Evolutionary conservation across 2,329 filamentous ascomycete species (phyloP), one percentile per base, ranked within the genome.

Genomic region (Dothiorella sarmentorum): DNA sequence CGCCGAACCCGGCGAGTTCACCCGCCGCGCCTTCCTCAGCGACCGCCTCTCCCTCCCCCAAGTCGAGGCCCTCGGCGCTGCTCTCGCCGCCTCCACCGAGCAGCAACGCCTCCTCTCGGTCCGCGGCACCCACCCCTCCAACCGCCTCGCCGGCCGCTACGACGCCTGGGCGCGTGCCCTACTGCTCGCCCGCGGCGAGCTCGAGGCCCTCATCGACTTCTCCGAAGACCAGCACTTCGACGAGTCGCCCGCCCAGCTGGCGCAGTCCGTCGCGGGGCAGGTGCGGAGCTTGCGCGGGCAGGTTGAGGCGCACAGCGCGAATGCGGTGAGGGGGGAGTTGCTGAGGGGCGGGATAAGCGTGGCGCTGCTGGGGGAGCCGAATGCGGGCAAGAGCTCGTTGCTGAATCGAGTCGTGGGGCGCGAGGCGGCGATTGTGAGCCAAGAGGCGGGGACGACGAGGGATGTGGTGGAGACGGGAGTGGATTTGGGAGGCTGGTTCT

Each of bases 191-290:
- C 85, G 94, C 2, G 94, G 91, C 9, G 92, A 97, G 75, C 81
- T 99, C 37, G 94, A 99, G 74, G 94, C 94, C 0, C 76, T 99
- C 64, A 97, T 99, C 62, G 94, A 99, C 73, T 99, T 99, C 71
- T 89, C 90, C 1, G 94, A 99, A 71, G 94, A 97, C 68, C 93
- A 99, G 74, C 90, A 97, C 75, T 96, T 99, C 68, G 92, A 97
- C 65, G 91, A 96, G 73, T 87, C 90, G 2, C 89, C 91, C 0
- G 76, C 80, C 0, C 82, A 89, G 58, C 79, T 97, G 20, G 80
- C 95, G 43, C 71, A 69, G 0, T 90, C 86, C 49, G 89, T 97
- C 27, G 82, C 85, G 1, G 65, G 64, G 0, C 85, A 91, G 67
- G 83, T 96, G 2, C 69, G 72, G 71, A 68, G 0, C 82, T 97